Conservation (phyloP, 306 rosid genomes). For the Macrotyloma uniflorum region DNA sequence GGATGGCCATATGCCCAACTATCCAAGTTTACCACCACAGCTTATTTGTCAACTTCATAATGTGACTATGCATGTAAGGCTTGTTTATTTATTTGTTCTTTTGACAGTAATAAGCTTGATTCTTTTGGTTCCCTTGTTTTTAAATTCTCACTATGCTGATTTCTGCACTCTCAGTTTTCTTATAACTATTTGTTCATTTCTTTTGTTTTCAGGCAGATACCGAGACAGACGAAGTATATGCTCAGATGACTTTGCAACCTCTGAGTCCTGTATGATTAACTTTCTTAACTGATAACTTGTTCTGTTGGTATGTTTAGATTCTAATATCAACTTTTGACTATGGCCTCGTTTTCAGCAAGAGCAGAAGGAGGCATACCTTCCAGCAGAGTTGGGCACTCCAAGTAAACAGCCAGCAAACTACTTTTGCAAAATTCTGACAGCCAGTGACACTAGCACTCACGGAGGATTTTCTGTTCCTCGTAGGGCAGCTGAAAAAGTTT, state of each 20-base stretch:
- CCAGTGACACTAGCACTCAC: conserved; percentile 98
- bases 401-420: conserved; percentile 75
- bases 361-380: conserved; percentile 57
- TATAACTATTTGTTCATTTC: conserved; percentile 27
- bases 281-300: conserved; percentile 27
- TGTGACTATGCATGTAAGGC: conserved; percentile 93
- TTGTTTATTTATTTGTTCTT: conserved; percentile 28
- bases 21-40: conserved; percentile 64
- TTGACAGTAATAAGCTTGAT: conserved; percentile 18
- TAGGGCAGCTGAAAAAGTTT: conserved; percentile 79
- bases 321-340: conserved; percentile 23
- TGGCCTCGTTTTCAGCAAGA: conserved; percentile 46
- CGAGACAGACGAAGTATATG: conserved; percentile 92
- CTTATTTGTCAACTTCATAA: conserved; percentile 96
- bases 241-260: conserved; percentile 96
- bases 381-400: conserved; percentile 52
- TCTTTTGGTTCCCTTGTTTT: conserved; percentile 30
- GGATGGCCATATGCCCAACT: conserved; percentile 53
- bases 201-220: conserved; percentile 75
- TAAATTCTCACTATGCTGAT: conserved; percentile 14
- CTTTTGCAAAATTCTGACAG: conserved; percentile 93
- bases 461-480: conserved; percentile 65
- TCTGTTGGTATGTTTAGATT: conserved; percentile 3
- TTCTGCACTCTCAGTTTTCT: conserved; percentile 6
- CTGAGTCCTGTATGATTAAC: conserved; percentile 68